Evolutionary conservation across 2,329 filamentous ascomycete species (phyloP).

Genomic region (Trichoderma endophyticum): DNA sequence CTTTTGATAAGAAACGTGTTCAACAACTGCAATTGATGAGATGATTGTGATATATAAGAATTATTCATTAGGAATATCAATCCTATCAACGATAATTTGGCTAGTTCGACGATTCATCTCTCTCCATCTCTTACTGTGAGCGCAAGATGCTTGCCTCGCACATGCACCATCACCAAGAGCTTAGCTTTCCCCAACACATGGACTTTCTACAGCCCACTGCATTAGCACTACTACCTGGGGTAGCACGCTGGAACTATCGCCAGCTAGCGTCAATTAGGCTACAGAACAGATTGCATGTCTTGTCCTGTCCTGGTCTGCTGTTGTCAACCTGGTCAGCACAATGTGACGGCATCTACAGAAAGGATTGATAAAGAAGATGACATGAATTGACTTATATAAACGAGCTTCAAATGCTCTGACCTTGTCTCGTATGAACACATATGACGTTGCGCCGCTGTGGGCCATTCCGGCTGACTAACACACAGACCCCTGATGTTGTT

Average conservation of each 20-base stretch:
- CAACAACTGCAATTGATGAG: background rate
- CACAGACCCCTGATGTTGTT: conserved; percentile 18
- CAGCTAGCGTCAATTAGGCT: background rate
- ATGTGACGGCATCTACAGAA: background rate
- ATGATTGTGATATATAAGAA: background rate
- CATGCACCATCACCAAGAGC: background rate
- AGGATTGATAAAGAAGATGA: background rate
- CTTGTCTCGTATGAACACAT: background rate
- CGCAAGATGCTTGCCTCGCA: background rate
- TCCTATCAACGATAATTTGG: background rate
- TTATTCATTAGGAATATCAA: background rate
- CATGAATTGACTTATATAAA: background rate
- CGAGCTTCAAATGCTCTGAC: background rate
- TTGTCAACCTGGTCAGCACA: background rate
- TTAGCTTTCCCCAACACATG: background rate
- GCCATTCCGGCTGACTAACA: conserved; percentile 5
- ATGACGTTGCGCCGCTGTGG: conserved; percentile 1
- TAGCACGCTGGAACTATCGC: background rate
- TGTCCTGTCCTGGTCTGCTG: background rate
- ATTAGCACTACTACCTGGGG: background rate
- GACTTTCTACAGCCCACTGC: background rate
- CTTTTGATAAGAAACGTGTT: background rate
- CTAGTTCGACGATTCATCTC: background rate
- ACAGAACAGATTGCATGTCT: background rate
- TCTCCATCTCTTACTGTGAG: background rate